Percentiles rank a stretch among this genome's conserved stretches.
Evolutionary conservation across 257 asterid species (phyloP).

Genomic region (Petunia axillaris): DNA sequence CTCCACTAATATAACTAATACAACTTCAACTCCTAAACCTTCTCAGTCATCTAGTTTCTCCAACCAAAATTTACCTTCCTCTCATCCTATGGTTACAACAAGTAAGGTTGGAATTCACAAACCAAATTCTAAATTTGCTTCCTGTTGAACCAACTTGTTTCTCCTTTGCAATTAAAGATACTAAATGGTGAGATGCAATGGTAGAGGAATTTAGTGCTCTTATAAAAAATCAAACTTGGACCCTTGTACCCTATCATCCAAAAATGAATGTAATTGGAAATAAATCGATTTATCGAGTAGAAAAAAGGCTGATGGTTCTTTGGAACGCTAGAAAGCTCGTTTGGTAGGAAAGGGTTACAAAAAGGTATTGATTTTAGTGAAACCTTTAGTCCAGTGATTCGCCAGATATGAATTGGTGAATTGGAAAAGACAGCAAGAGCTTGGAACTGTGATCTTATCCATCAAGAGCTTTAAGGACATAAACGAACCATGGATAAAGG

Average conservation of each 20-base stretch:
- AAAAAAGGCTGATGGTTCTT: too few species aligned
- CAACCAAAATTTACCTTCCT: background rate
- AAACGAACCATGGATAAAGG: too few species aligned
- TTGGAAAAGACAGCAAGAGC: too few species aligned
- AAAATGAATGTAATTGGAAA: too few species aligned
- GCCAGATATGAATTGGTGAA: background rate
- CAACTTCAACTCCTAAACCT: background rate
- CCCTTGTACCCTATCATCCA: too few species aligned
- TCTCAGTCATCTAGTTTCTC: background rate
- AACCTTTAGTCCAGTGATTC: background rate
- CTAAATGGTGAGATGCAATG: background rate
- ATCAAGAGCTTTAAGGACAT: too few species aligned
- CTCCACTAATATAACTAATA: background rate
- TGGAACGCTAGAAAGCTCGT: too few species aligned
- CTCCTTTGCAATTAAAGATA: background rate
- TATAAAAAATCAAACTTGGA: background rate
- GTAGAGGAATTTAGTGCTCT: background rate
- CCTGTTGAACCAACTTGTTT: background rate
- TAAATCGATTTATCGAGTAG: too few species aligned
- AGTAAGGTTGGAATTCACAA: background rate
- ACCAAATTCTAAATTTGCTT: background rate
- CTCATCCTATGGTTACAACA: background rate
- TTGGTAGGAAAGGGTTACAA: background rate
- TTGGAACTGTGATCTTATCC: too few species aligned
- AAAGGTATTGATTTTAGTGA: too few species aligned